Base-by-base conservation (phyloP, 1,139 yeast species). In the Blastobotrys raffinosifermentans region DNA sequence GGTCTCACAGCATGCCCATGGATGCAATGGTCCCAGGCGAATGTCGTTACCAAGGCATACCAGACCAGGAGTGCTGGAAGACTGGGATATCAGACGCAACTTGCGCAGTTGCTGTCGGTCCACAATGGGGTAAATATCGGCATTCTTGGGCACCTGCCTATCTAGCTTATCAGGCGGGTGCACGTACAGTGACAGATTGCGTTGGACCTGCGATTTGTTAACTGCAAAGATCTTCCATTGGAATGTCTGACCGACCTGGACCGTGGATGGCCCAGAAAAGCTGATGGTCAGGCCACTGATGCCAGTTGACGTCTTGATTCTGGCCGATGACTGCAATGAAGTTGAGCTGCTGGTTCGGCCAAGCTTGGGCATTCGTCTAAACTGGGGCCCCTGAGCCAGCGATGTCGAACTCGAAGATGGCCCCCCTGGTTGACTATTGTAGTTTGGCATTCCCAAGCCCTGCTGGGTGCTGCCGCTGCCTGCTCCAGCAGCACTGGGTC, bases 181-280 rank as follows among this genome's bases (percentile, higher is more conserved):
- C 21, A 61, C 54, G 44, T 40, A 79, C 48, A 49, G 72, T 64
- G 57, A 77, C 59, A 47, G 67, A 58, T 43, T 68, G 59, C 44
- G 60, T 50, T 19, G 32, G 2, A 55, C 43, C 13, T 49, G 48
- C 3, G 79, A 66, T 42, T 70, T 70, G 60, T 83, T 84, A 38
- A 81, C 70, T 1, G 83, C 79, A 52, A 79, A 84, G 4, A 83
- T 67, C 39, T 70, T 72, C 84, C 91, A 78, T 38, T 66, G 69
- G 47, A 75, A 73, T 4, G 70, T 66, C 37, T 76, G 72, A 2
- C 93, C 93, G 10, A 80, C 58, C 45, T 69, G 66, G 4, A 80
- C 75, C 29, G 71, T 64, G 11, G 81, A 70, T 10, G 75, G 73
- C 0, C 94, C 94, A 3, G 71, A 65, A 43, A 83, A 78, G 6